phyloP scores from a whole-genome alignment of 257 asterid genomes.

The Nicotiana obtusifolia region DNA sequence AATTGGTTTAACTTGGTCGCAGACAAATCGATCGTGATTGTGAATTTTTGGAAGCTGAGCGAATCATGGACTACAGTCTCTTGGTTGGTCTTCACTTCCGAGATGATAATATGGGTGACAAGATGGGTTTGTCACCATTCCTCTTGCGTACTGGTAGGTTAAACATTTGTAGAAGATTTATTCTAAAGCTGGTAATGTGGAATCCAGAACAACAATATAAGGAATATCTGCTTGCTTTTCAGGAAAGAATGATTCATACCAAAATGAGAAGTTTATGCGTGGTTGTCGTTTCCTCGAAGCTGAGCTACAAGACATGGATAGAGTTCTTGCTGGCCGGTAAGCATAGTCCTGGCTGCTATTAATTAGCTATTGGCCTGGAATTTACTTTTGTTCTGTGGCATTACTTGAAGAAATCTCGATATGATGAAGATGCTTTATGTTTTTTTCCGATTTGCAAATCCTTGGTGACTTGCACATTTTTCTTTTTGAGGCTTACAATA shows the following conservation, averaged over 20 bases:
- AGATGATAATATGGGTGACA: constrained; percentile 72
- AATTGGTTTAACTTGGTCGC: constrained; percentile 9
- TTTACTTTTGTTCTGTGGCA: not conserved
- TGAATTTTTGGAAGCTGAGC: constrained; percentile 79
- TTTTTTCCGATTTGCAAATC: not conserved
- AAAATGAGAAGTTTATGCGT: constrained; percentile 84
- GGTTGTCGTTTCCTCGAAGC: constrained; percentile 97
- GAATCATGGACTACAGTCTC: constrained; percentile 95
- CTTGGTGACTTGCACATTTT: not conserved
- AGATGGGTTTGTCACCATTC: constrained; percentile 89
- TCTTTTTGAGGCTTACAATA: not conserved
- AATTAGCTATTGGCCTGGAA: not conserved
- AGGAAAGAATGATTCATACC: constrained; percentile 72
- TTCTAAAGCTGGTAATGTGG: not conserved
- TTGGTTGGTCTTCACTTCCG: constrained; percentile 95
- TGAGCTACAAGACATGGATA: constrained; percentile 89
- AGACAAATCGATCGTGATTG: constrained; percentile 90
- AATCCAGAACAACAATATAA: constrained; percentile 11
- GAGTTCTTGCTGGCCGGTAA: constrained; percentile 74
- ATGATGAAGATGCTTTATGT: not conserved
- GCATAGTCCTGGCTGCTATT: constrained; percentile 1
- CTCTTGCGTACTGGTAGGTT: constrained; percentile 64
- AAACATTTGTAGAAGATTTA: not conserved
- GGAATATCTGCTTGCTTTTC: constrained; percentile 19
- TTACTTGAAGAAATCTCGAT: not conserved